These are phyloP conservation scores for Linnemannia exigua DNA, from an alignment of 192 early-diverging fungal species.

Conservation along the genomic window DNA sequence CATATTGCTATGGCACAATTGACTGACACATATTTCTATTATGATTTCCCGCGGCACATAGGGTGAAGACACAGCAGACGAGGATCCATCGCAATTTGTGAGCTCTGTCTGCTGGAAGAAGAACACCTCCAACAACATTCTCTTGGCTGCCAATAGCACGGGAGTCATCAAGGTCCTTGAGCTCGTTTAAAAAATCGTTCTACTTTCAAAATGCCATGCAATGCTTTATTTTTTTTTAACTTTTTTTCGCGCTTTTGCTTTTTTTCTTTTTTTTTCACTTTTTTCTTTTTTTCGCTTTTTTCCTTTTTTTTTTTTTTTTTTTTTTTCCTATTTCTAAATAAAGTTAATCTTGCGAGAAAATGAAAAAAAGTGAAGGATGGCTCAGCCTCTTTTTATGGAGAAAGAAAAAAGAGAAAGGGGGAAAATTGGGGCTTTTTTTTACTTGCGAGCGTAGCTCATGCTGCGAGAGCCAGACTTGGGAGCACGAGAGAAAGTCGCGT, in stretches of 20 bases:
- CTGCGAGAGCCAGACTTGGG: conserved; percentile 55
- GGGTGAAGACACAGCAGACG: conserved; percentile 67
- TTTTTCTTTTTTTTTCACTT: not conserved
- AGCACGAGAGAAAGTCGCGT: conserved; percentile 37
- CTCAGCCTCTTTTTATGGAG: not conserved
- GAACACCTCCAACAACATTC: conserved; percentile 70
- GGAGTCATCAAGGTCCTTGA: conserved; percentile 90
- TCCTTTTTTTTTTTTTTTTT: not conserved
- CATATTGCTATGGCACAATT: conserved; percentile 8
- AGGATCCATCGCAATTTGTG: conserved; percentile 84
- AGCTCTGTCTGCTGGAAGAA: conserved; percentile 95
- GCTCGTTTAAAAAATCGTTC: conserved; percentile 64
- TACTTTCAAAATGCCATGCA: not conserved
- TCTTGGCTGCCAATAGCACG: conserved; percentile 91
- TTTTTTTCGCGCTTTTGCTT: not conserved
- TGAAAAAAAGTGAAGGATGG: not conserved
- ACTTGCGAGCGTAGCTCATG: conserved; percentile 36
- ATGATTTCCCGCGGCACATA: conserved; percentile 40
- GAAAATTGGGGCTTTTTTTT: not conserved
- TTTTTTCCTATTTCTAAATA: not conserved
- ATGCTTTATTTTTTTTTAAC: not conserved
- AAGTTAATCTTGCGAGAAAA: not conserved
- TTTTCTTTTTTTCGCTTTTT: not conserved
- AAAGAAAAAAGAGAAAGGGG: not conserved
- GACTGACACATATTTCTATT: not conserved